Evolutionary conservation across 2,329 filamentous ascomycete genomes (phyloP), one percentile per base, ranked within the genome.

Genomic region (Acarospora socialis): DNA sequence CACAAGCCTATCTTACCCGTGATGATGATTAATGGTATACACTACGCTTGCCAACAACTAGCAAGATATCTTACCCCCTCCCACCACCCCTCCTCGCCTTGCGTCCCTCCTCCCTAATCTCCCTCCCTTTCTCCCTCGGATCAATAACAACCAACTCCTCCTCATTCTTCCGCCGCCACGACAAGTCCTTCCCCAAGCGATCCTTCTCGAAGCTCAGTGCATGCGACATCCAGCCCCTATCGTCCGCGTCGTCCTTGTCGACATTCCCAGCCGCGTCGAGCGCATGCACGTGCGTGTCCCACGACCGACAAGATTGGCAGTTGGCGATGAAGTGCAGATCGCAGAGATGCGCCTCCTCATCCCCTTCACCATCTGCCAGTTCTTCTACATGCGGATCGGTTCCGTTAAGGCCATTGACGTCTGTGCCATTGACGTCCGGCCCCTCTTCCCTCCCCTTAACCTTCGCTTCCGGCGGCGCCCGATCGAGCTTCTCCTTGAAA

Each of bases 291-390:
- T 28, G 51, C 44, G 75, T 68, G 47, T 92, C 80, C 83, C 86
- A 93, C 0, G 77, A 71, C 36, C 72, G 74, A 54, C 90, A 95
- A 26, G 83, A 93, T 51, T 93, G 83, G 54, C 90, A 98, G 46
- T 92, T 81, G 29, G 80, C 81, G 41, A 98, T 92, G 54, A 95
- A 98, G 53, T 98, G 90, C 21, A 98, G 60, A 52, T 95, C 90
- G 50, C 90, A 98, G 3, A 92, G 65, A 30, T 68, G 68, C 3
- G 73, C 76, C 51, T 92, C 82, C 22, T 79, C 73, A 3, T 77
- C 76, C 12, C 67, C 65, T 5, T 54, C 47, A 6, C 31, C 43
- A 7, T 46, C 40, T 7, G n/a, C 19, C 8, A 41, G 28, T 18
- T 28, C 17, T 33, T 35, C 32, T 8, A 21, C 24, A 12, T 23